phyloP scores from a whole-genome alignment of 2,329 filamentous ascomycete species.

The Mycosphaerella sp. region DNA sequence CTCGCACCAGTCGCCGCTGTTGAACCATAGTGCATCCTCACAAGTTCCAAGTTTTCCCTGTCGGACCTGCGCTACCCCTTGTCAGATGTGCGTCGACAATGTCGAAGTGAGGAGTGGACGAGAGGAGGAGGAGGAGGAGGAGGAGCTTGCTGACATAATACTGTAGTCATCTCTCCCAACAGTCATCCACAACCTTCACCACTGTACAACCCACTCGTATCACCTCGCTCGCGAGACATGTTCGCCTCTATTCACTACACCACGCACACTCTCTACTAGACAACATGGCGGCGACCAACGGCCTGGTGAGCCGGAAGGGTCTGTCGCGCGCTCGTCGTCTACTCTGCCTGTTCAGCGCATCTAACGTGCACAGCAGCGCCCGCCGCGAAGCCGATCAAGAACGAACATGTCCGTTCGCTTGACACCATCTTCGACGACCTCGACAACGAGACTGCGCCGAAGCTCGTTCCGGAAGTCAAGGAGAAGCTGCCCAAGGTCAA shows the following conservation, averaged over 20 bases:
- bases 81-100: too few species aligned
- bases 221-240: too few species aligned
- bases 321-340: slow-evolving; percentile 8
- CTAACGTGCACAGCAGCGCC: slow-evolving; percentile 24
- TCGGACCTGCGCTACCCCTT: too few species aligned
- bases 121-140: too few species aligned
- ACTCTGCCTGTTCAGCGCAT: slow-evolving; percentile 4
- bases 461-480: slow-evolving; percentile 27
- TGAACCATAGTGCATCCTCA: too few species aligned
- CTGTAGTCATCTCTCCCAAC: too few species aligned
- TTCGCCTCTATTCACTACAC: too few species aligned
- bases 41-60: too few species aligned
- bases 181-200: too few species aligned
- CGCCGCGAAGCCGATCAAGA: slow-evolving; percentile 17
- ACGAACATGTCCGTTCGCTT: slow-evolving; percentile 23
- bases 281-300: slow-evolving; percentile 30
- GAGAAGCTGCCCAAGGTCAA: slow-evolving; percentile 29
- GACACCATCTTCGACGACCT: slow-evolving; percentile 31
- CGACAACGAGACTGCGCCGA: slow-evolving; percentile 18
- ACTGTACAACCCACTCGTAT: too few species aligned
- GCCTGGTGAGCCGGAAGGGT: slow-evolving; percentile 31
- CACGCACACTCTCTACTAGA: background rate
- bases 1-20: slow-evolving; percentile 4
- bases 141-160: too few species aligned
- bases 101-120: too few species aligned